These are phyloP conservation scores for Brasilioporus rufonigricans DNA, from an alignment of 768 basidiomycete species.

Conservation along the genomic window DNA sequence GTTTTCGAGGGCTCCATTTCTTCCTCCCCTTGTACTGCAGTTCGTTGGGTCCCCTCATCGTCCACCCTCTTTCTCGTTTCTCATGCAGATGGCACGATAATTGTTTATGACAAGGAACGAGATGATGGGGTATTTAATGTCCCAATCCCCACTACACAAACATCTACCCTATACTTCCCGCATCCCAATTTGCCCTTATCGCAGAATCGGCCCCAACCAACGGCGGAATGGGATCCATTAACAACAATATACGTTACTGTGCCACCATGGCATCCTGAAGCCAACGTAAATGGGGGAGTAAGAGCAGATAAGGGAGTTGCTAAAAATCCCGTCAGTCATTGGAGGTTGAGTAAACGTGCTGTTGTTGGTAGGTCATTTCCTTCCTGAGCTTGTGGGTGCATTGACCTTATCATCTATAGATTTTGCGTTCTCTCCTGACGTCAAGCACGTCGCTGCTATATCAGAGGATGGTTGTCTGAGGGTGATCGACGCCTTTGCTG, in stretches of 20 bases:
- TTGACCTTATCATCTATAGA: slow-evolving; percentile 42
- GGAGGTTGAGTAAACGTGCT: slow-evolving; percentile 70
- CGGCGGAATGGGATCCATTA: slow-evolving; percentile 69
- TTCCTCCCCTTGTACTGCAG: slow-evolving; percentile 80
- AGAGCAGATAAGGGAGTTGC: slow-evolving; percentile 63
- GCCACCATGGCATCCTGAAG: slow-evolving; percentile 81
- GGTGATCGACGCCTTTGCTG: slow-evolving; percentile 84
- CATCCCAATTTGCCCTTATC: slow-evolving; percentile 28
- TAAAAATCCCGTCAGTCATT: slow-evolving; percentile 91
- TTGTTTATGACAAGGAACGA: slow-evolving; percentile 88
- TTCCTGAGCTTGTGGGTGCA: neutral
- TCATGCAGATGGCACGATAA: slow-evolving; percentile 85
- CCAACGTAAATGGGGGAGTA: slow-evolving; percentile 28
- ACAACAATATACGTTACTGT: slow-evolving; percentile 77
- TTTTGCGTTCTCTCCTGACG: slow-evolving; percentile 92
- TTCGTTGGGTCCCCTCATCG: slow-evolving; percentile 84
- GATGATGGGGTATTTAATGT: slow-evolving; percentile 79
- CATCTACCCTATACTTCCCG: slow-evolving; percentile 28
- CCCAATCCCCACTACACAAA: slow-evolving; percentile 44
- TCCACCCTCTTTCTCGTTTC: slow-evolving; percentile 81
- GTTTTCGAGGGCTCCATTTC: slow-evolving; percentile 66
- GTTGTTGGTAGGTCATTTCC: slow-evolving; percentile 60
- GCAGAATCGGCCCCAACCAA: slow-evolving; percentile 23
- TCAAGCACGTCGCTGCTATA: slow-evolving; percentile 84
- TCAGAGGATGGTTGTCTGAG: slow-evolving; percentile 91